Conservation (phyloP, 768 basidiomycete species). For the Boletus rex-veris region DNA sequence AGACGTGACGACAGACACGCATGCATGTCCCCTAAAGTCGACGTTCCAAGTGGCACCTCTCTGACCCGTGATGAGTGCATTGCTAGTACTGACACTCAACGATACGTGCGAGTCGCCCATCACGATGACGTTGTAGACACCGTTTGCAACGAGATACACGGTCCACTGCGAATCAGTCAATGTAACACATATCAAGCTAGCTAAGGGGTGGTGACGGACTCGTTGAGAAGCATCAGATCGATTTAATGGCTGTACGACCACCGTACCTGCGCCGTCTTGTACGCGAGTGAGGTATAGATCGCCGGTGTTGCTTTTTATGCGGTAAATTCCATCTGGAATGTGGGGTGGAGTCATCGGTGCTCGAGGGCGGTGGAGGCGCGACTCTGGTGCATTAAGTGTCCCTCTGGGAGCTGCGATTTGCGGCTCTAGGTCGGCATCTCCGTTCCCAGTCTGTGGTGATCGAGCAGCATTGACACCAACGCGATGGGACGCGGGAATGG, state of each 20-base stretch:
- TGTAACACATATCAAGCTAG: neutral
- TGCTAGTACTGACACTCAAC: neutral
- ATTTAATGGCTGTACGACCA: neutral
- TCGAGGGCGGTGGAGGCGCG: neutral
- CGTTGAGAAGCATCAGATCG: neutral
- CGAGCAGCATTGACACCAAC: neutral
- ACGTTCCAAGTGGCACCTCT: constrained; percentile 1
- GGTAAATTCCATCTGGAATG: neutral
- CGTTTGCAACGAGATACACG: neutral
- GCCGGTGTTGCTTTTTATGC: neutral
- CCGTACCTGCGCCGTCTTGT: neutral
- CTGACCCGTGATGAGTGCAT: neutral
- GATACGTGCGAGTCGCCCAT: neutral
- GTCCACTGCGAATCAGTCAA: neutral
- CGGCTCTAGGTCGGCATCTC: neutral
- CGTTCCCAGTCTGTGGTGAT: neutral
- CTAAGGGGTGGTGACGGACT: neutral
- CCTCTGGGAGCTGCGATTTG: neutral
- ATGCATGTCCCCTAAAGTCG: constrained; percentile 1
- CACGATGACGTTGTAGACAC: neutral
- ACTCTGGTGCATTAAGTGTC: neutral
- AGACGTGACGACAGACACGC: neutral
- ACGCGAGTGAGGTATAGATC: neutral
- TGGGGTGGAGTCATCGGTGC: neutral
- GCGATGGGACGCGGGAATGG: neutral